Evolutionary conservation across 2,329 filamentous ascomycete genomes (phyloP).

Genomic region (Metarhizium album): DNA sequence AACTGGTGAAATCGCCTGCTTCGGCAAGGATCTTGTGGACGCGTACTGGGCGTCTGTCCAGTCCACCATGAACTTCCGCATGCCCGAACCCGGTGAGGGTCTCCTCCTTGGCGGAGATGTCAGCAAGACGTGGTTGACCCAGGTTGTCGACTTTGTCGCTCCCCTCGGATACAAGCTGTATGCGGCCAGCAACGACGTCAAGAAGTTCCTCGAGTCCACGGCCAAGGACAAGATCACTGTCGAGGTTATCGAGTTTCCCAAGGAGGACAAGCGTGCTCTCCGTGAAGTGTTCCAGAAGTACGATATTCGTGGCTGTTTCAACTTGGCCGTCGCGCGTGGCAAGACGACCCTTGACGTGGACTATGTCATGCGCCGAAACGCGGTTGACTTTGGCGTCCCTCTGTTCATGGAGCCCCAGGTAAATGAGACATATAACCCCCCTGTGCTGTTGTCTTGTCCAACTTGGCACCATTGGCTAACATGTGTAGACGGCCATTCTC

Average conservation of each 20-base stretch:
- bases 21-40: slow-evolving; percentile 89
- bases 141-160: slow-evolving; percentile 75
- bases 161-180: slow-evolving; percentile 93
- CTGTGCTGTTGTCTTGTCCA: neutral
- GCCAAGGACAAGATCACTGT: slow-evolving; percentile 59
- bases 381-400: slow-evolving; percentile 94
- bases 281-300: slow-evolving; percentile 95
- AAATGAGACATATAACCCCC: slow-evolving; percentile 28
- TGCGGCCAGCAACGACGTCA: slow-evolving; percentile 71
- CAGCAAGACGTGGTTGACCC: slow-evolving; percentile 57
- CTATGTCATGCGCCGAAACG: slow-evolving; percentile 97
- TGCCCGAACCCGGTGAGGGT: slow-evolving; percentile 89
- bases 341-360: slow-evolving; percentile 84
- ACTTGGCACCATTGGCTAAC: neutral
- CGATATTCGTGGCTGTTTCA: slow-evolving; percentile 92
- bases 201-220: slow-evolving; percentile 66
- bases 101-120: slow-evolving; percentile 86
- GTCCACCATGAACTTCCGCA: slow-evolving; percentile 98
- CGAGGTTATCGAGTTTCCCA: slow-evolving; percentile 93
- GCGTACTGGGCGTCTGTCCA: slow-evolving; percentile 97
- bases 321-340: slow-evolving; percentile 73
- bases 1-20: slow-evolving; percentile 97
- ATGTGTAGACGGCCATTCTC: slow-evolving; percentile 71
- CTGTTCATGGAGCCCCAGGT: slow-evolving; percentile 98
- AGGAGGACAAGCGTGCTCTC: slow-evolving; percentile 87